Base-by-base conservation (phyloP, 2,329 filamentous ascomycete species). In the Hirsutella rhossiliensis region DNA sequence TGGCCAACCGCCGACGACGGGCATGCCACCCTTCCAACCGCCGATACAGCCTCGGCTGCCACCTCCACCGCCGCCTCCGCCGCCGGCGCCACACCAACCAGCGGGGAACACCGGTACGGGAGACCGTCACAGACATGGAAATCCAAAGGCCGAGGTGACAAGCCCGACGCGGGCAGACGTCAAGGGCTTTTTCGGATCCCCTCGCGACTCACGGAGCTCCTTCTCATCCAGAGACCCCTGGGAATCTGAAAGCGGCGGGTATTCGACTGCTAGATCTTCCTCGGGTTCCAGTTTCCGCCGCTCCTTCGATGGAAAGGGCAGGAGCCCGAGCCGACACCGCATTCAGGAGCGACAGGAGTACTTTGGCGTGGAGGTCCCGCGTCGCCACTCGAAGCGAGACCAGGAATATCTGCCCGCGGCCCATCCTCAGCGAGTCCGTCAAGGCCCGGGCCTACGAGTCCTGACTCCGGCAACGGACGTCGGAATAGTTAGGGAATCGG, bases 181-280 rank as follows among this genome's bases (percentile, higher is more conserved):
- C 23, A 27, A 27, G 23, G 6, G 2, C 23, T 5, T 5, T 9
- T 27, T 27, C 11, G 31, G 13, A n/a, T 45, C 42, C 5, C 29
- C 40, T 31, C 45, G 30, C 19, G 45, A 48, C 17, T 54, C 55
- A 29, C 28, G 45, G 8, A 52, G 49, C 27, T 56, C 51, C 15
- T 37, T 39, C 27, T 36, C 43, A 15, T 48, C 47, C 5, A 44
- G 32, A 3, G 43, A 36, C 17, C 30, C 29, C 9, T 46, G 18
- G 29, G 45, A 47, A 4, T 47, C 47, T 5, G 41, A 45, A 4
- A 41, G 11, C 19, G 50, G 46, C 39, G 48, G 49, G 5, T 42
- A 32, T 36, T 46, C 39, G n/a, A 56, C 54, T 2, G 48, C 49
- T 6, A 39, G 41, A 11, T 54, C 54, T 2, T 55, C 55, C 5